Evolutionary conservation across 257 asterid species (phyloP), one percentile per base, ranked within the genome.

Genomic region (Haberlea rhodopensis): DNA sequence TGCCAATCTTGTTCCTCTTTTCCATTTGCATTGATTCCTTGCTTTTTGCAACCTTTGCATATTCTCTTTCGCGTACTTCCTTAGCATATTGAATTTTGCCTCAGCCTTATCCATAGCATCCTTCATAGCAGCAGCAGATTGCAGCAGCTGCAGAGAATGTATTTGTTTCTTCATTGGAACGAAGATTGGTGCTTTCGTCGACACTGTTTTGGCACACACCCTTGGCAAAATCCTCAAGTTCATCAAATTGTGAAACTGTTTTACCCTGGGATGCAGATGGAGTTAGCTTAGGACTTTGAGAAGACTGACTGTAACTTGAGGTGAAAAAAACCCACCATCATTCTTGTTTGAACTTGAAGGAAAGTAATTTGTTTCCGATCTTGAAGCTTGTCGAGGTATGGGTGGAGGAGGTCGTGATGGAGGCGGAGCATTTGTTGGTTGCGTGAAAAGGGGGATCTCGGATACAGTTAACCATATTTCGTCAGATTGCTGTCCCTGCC

Each of bases 21-120:
- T 82, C 99, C 57, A 70, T 56, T 40, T 68, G 80, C 63, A 78
- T 74, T 32, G 82, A 69, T 64, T 88, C 97, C 79, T 80, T 85
- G 73, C 68, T 83, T 76, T 85, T 88, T 45, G 91, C 82, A 63
- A 86, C 95, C 81, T 88, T 94, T 51, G 89, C 89, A 72, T 74
- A 57, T 74, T 90, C 97, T 81, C 95, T 88, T 75, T 88, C 99
- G 16, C 96, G 95, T 23, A 88, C 95, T 78, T 90, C 99, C 85
- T 88, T 94, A 57, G 97, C 99, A 65, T 88, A 95, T 75, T 85
- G 86, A 67, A 94, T 76, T 94, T 94, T 48, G 95, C 97, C 82
- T 90, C 94, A 53, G 99, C 99, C 74, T 80, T 94, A 77, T 88
- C 97, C 96, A 94, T 90, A 62, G 99, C 99, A 70, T 94, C 96